Conservation (phyloP, 495 filamentous ascomycete species). For the Friedmanniomyces endolithicus region DNA sequence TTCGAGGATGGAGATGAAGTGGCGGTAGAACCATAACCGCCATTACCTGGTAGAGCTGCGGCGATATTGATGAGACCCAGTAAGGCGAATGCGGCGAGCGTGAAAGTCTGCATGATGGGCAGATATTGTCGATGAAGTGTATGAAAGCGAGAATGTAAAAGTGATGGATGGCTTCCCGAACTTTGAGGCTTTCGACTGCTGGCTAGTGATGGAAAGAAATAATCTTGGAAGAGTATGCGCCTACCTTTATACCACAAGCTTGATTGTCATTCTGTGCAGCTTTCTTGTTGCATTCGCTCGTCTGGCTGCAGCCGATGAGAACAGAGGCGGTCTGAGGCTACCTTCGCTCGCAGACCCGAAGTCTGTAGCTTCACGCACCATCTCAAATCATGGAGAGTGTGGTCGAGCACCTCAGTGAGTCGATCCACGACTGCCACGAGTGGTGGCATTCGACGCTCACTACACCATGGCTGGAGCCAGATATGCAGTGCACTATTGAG, state of each 20-base stretch:
- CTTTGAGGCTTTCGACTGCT: neutral
- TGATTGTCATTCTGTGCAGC: neutral
- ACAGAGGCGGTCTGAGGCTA: neutral
- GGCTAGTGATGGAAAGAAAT: neutral
- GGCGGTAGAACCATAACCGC: neutral
- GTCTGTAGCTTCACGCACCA: neutral
- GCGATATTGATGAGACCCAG: neutral
- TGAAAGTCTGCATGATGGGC: neutral
- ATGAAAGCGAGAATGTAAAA: neutral
- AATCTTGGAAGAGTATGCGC: neutral
- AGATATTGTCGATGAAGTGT: neutral
- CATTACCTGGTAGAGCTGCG: neutral
- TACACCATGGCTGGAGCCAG: neutral
- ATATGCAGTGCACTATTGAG: neutral
- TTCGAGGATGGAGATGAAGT: neutral
- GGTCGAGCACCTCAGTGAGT: neutral
- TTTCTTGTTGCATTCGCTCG: neutral
- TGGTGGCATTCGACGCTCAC: neutral
- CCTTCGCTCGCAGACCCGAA: neutral
- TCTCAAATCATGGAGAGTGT: neutral
- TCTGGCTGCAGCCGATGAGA: neutral
- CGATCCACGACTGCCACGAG: neutral
- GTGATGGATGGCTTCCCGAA: neutral
- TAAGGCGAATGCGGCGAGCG: neutral
- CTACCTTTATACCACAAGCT: neutral